Evolutionary conservation across 805 yeast genomes (phyloP).

Genomic region (Kregervanrija fluxuum): DNA sequence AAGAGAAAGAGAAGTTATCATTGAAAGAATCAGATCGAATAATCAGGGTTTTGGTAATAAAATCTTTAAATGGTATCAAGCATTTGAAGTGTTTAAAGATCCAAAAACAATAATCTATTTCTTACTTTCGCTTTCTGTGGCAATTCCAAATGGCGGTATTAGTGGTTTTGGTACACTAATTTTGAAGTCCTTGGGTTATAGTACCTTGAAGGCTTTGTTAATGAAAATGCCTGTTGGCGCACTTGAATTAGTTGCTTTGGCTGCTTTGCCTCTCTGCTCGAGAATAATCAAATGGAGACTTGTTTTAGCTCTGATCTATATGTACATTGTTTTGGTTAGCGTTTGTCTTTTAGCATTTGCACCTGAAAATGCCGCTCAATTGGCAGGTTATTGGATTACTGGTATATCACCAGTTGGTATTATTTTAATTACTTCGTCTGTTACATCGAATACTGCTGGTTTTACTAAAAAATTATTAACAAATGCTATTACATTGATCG

Average conservation of each 20-base stretch:
- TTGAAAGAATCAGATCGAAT: conserved; percentile 30
- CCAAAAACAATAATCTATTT: conserved; percentile 33
- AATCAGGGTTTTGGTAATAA: conserved; percentile 33
- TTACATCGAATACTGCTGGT: conserved; percentile 34
- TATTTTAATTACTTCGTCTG: conserved; percentile 16
- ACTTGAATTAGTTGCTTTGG: conserved; percentile 27
- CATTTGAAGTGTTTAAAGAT: conserved; percentile 37
- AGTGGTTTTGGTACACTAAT: conserved; percentile 8
- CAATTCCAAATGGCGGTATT: conserved; percentile 13
- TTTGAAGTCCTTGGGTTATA: conserved; percentile 8
- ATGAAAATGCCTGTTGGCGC: conserved; percentile 30
- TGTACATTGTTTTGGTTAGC: conserved; percentile 4
- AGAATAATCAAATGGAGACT: conserved; percentile 2
- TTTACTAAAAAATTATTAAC: conserved; percentile 42
- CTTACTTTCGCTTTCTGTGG: conserved; percentile 21
- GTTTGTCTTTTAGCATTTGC: conserved; percentile 7
- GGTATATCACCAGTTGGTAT: conserved; percentile 14
- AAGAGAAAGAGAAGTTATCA: conserved; percentile 32
- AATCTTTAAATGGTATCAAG: conserved; percentile 35
- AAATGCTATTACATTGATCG: conserved; percentile 36
- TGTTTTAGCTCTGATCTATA: conserved; percentile 5
- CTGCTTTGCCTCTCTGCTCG: not conserved
- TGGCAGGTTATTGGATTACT: conserved; percentile 5
- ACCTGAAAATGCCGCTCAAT: not conserved
- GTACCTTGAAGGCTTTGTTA: conserved; percentile 10